A percentile compares a stretch with the other conserved stretches of the same genome.
Conservation (phyloP, 208 protist species). For the Acanthamoeba royreba region DNA sequence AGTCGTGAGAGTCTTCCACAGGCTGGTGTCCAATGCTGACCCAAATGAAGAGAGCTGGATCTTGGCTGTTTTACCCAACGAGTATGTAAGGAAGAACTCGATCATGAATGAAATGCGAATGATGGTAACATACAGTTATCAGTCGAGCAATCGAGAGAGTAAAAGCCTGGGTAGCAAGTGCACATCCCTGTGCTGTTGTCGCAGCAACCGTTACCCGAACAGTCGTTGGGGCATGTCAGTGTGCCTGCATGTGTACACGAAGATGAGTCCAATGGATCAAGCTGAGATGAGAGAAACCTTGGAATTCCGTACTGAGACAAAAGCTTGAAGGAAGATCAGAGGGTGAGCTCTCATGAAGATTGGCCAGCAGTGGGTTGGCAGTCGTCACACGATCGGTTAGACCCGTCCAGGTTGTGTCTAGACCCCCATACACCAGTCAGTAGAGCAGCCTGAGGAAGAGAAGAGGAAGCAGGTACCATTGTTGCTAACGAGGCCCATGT, state of each 20-base stretch:
- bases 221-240: neutral
- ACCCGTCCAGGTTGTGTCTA: neutral
- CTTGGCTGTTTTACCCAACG: no score
- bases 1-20: neutral
- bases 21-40: neutral
- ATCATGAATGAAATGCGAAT: neutral
- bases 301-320: neutral
- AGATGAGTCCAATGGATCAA: no score
- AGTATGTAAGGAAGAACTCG: no score
- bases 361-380: neutral
- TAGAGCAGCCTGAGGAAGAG: neutral
- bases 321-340: neutral
- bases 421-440: neutral
- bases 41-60: neutral
- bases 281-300: no score
- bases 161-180: neutral
- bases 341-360: neutral
- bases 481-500: neutral
- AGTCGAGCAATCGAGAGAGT: neutral
- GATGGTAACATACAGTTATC: neutral
- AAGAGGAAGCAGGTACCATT: neutral
- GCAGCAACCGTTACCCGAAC: neutral
- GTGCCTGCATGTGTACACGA: neutral
- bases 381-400: neutral
- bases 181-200: neutral